Evolutionary conservation across 768 basidiomycete genomes (phyloP), one percentile per base, ranked within the genome.

Genomic region (Kwoniella mangroviensis): DNA sequence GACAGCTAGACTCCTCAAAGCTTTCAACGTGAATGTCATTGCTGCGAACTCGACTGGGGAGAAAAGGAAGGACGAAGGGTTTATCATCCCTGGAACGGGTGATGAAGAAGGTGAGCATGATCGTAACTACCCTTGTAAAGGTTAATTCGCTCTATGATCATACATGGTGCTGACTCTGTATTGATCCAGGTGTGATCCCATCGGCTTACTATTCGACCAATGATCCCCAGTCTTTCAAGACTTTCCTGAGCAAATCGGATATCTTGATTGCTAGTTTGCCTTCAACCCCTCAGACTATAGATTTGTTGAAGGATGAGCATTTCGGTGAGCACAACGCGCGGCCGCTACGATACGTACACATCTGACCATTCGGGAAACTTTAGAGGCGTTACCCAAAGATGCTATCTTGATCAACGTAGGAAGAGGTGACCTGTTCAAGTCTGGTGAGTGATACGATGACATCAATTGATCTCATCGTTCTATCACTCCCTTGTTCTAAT

Each of bases 351-450:
- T 6, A 7, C 3, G 22, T 28, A 34, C 34, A 41, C n/a, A 13
- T 62, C 22, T 42, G 15, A n/a, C n/a, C 15, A 15, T 19, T 59
- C 22, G 34, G 4, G 24, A 19, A n/a, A 54, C 57, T 28, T 26
- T 7, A 69, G 49, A 55, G 17, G 65, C 68, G 10, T 64, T 84
- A 56, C 81, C 80, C n/a, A 70, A 82, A 21, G 77, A 75, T 21
- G 77, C 78, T 2, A 70, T 84, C 26, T 82, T 84, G 43, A 70
- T 84, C 55, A 85, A 85, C 67, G 81, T 84, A 28, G 84, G 84
- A 1, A 67, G 84, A 52, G 84, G 84, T 7, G 78, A 81, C 60
- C 75, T 84, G 19, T 75, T 82, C 24, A 73, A 79, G 42, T 79
- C 82, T 13, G 79, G 82, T 82, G 41, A 68, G 75, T 70, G 34